These are phyloP conservation scores for Aspergillus saccharolyticus DNA, from an alignment of 495 filamentous ascomycete genomes.

Conservation along the genomic window DNA sequence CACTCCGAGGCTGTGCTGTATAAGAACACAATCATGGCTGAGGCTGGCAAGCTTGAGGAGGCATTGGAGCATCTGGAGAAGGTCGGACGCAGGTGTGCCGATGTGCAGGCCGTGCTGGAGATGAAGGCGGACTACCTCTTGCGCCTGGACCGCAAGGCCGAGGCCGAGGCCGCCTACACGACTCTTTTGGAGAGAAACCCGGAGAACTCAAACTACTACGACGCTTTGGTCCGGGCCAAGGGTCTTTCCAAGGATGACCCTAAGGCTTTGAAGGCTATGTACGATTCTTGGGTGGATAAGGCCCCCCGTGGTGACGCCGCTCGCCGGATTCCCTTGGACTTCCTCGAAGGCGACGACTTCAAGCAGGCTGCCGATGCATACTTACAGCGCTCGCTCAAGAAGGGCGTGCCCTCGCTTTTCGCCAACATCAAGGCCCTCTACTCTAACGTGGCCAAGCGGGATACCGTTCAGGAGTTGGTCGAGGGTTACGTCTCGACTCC, in stretches of 20 bases:
- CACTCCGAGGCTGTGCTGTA: conserved; percentile 95
- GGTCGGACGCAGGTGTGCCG: conserved; percentile 69
- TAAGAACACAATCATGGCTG: conserved; percentile 92
- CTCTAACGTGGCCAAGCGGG: conserved; percentile 66
- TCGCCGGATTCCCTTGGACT: conserved; percentile 81
- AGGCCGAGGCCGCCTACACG: conserved; percentile 77
- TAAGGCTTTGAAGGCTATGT: conserved; percentile 62
- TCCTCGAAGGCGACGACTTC: conserved; percentile 81
- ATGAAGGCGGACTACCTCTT: conserved; percentile 79
- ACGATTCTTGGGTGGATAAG: conserved; percentile 75
- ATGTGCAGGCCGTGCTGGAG: conserved; percentile 87
- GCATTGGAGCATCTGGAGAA: conserved; percentile 84
- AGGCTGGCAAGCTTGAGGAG: conserved; percentile 68
- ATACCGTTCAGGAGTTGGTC: conserved; percentile 67
- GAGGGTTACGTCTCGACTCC: conserved; percentile 63
- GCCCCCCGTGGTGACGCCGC: conserved; percentile 80
- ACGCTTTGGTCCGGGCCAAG: conserved; percentile 63
- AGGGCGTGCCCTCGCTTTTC: conserved; percentile 95
- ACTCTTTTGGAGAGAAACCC: conserved; percentile 79
- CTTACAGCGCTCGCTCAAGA: conserved; percentile 79
- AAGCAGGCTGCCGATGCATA: conserved; percentile 73
- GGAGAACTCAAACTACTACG: conserved; percentile 83
- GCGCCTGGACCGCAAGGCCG: conserved; percentile 68
- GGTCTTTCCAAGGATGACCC: conserved; percentile 58
- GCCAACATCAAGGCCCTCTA: conserved; percentile 94